Base-by-base conservation (phyloP, 148 eudicot genomes). In the Drosera capensis region DNA sequence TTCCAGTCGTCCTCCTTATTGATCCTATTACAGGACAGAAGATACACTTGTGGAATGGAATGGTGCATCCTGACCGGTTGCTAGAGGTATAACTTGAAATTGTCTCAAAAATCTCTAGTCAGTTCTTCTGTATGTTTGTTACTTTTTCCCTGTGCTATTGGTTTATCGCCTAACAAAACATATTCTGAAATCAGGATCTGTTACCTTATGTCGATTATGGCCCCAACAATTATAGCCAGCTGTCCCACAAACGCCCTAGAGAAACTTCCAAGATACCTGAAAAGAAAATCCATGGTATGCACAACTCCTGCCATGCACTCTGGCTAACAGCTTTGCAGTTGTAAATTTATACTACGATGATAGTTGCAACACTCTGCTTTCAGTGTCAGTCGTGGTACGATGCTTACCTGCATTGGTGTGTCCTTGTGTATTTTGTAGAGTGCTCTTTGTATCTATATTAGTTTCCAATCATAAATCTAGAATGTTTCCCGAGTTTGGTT, bases 11-110 rank as follows among this genome's bases (percentile, higher is more conserved):
- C 58, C 78, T 90, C 40, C 66, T 90, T 48, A 85, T 90, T 58
- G 99, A 90, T 56, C 99, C 99, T 22, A 51, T 90, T 47, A 90
- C 99, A 12, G 99, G 99, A 43, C 99, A 90, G 57, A 90, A 80
- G 55, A 80, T 90, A 82, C 93, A 77, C 38, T 90, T 66, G 58
- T 82, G 99, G 99, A 71, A 69, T 73, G 95, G 95, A 56, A 90
- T 90, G 99, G 53, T 85, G 60, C 93, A 84, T 62, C 95, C 99
- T 29, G 93, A 90, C 51, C 65, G 56, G 46, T 63, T 90, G 49
- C 57, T 90, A 62, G 99, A 90, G 99, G 99, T 84, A 66, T 46
- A 23, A 48, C 12, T 29, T 58, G 20, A 17, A 48, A 43, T 26
- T 44, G 2, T 57, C 14, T 54, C 20, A 16, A 53, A 41, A 9